Evolutionary conservation across 2,329 filamentous ascomycete species (phyloP), one percentile per base, ranked within the genome.

Genomic region (Fusarium protoensiforme): DNA sequence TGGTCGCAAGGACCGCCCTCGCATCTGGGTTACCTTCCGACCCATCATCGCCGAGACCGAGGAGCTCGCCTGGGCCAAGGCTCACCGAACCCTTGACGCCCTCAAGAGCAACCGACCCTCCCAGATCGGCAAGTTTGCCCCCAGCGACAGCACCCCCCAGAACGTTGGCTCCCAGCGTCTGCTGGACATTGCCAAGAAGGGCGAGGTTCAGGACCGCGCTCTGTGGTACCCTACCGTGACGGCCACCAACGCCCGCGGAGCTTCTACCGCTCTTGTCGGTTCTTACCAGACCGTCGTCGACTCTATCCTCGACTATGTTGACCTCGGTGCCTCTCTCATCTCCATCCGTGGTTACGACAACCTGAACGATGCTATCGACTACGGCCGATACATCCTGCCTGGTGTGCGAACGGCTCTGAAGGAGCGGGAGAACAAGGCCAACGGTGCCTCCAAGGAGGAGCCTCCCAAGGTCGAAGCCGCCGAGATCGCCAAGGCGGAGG

Each of bases 211-310:
- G 71, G 89, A 91, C 75, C 87, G 88, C 20, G 88, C 87, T 1
- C 80, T 91, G n/a, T 91, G 89, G 89, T 91, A 90, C 78, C 88
- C 89, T 1, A 91, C 89, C 0, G 89, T 91, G 6, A 90, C 88
- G 3, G 89, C 89, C 2, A 91, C 89, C 1, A 88, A 88, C 76
- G 89, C 89, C 1, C 83, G 87, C 1, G 89, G 89, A 1, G 89
- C 89, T 0, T 89, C 88, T 0, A 91, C 89, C 1, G 89, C 89
- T 0, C 80, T 91, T 38, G 89, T 90, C 0, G 89, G 89, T 5
- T 88, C 87, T 3, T 82, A 81, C 27, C 81, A 88, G 77, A 90
- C 87, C 0, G 80, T 90, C 16, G 80, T 83, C 2, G 87, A 89
- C 39, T 88, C 87, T 8, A 84, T 90, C 29, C 74, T 90, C 3